These are phyloP conservation scores for Trichophyton rubrum DNA, from an alignment of 2,329 filamentous ascomycete species.

Conservation along the genomic window DNA sequence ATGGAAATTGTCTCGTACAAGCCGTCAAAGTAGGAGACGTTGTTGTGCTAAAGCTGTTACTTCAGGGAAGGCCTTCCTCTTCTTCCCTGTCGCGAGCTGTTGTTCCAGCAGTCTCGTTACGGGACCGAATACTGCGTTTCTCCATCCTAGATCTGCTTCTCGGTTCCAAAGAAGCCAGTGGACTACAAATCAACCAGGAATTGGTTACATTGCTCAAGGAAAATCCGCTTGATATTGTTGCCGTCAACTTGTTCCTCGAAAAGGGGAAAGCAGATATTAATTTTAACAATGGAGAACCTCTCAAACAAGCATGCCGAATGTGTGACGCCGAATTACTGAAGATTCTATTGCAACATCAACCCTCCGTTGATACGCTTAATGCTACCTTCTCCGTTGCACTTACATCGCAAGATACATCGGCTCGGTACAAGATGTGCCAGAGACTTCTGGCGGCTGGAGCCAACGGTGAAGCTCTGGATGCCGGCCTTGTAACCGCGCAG, in stretches of 20 bases:
- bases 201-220: slow-evolving; percentile 11
- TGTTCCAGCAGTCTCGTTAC: slow-evolving; percentile 8
- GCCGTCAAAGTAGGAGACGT: slow-evolving; percentile 11
- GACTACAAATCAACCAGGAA: slow-evolving; percentile 10
- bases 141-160: slow-evolving; percentile 13
- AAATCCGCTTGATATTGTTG: slow-evolving; percentile 11
- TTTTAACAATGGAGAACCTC: slow-evolving; percentile 7
- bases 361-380: slow-evolving; percentile 8
- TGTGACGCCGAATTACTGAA: slow-evolving; percentile 10
- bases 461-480: slow-evolving; percentile 11
- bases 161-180: slow-evolving; percentile 10
- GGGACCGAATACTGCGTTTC: slow-evolving; percentile 10
- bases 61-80: slow-evolving; percentile 11
- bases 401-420: slow-evolving; percentile 2
- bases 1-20: slow-evolving; percentile 13
- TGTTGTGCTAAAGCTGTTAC: slow-evolving; percentile 10
- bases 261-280: slow-evolving; percentile 14
- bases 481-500: slow-evolving; percentile 11
- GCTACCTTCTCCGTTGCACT: slow-evolving; percentile 10
- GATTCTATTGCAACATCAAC: slow-evolving; percentile 11
- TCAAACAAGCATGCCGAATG: slow-evolving; percentile 10
- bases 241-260: slow-evolving; percentile 12
- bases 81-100: slow-evolving; percentile 12
- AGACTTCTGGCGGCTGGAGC: slow-evolving; percentile 13
- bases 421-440: slow-evolving; percentile 13